A percentile compares a stretch with the other conserved stretches of the same genome.
Conservation (phyloP, 805 yeast species). For the Wickerhamiella allomyrinae region DNA sequence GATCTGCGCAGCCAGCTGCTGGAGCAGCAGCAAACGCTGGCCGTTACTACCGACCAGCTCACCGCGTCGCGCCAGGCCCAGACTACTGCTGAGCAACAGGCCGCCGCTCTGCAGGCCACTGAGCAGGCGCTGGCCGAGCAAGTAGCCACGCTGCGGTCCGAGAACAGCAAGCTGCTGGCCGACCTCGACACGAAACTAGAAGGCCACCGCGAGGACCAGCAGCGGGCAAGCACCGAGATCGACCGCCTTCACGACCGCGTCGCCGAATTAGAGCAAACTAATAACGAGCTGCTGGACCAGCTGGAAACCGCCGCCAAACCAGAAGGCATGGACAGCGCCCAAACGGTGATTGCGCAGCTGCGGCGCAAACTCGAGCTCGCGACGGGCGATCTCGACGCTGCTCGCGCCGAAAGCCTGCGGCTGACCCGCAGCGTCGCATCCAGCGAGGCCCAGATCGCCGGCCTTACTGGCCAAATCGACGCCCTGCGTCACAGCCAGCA, state of each 20-base stretch:
- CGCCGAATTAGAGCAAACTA: not conserved
- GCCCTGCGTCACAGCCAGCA: not conserved
- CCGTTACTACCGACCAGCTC: not conserved
- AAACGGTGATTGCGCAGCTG: not conserved
- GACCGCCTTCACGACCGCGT: not conserved
- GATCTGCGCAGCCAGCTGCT: constrained; percentile 2
- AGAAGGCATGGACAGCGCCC: not conserved
- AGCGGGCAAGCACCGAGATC: not conserved
- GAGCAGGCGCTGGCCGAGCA: not conserved
- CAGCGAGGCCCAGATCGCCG: not conserved
- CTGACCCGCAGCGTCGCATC: not conserved
- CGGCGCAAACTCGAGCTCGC: not conserved
- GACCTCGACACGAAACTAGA: not conserved
- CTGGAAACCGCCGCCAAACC: not conserved
- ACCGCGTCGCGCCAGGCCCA: not conserved
- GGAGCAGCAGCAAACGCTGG: not conserved
- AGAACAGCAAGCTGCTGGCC: not conserved
- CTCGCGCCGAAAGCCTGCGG: not conserved
- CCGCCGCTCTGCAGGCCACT: not conserved
- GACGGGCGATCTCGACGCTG: not conserved
- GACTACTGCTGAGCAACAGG: not conserved
- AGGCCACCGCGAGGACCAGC: not conserved
- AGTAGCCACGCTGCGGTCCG: not conserved
- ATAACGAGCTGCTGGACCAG: not conserved
- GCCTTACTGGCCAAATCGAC: not conserved